Percentiles rank a stretch among this genome's conserved stretches.
These are phyloP conservation scores for Croton setiger DNA, from an alignment of 441 rosid species.

Conservation along the genomic window DNA sequence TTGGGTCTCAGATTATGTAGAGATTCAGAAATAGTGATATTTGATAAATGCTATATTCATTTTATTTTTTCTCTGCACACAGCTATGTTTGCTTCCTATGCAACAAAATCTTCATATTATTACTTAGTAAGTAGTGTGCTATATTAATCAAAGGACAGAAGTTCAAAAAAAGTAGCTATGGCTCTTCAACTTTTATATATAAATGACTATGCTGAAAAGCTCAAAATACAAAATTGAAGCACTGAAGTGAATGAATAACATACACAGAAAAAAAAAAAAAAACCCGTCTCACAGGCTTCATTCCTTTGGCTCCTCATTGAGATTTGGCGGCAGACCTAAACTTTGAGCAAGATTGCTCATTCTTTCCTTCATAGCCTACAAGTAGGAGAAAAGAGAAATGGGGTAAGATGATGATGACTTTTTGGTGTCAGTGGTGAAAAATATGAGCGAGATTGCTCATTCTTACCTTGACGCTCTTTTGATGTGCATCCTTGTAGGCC, in stretches of 20 bases:
- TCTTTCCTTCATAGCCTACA: conserved; percentile 91
- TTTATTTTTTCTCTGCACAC: not conserved
- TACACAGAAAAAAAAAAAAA: too few species aligned
- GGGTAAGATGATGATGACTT: not conserved
- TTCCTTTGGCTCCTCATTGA: conserved; percentile 61
- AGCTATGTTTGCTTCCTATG: too few species aligned
- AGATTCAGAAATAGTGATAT: not conserved
- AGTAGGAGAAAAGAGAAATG: not conserved
- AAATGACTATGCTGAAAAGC: not conserved
- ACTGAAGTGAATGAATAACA: too few species aligned
- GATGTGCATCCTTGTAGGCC: conserved; percentile 94
- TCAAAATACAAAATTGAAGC: too few species aligned
- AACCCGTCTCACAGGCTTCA: not conserved
- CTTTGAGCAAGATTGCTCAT: conserved; percentile 94
- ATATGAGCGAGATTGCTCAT: not conserved
- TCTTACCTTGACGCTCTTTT: conserved; percentile 77
- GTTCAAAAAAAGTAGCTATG: not conserved
- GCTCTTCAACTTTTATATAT: too few species aligned
- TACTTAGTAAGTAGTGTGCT: too few species aligned
- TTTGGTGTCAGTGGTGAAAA: not conserved
- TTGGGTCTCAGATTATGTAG: conserved; percentile 5
- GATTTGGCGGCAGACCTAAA: conserved; percentile 89
- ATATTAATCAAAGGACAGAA: too few species aligned
- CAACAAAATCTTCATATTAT: too few species aligned
- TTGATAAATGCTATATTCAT: not conserved